Percentiles rank a stretch among this genome's conserved stretches.
Evolutionary conservation across 1,139 yeast genomes (phyloP).

Genomic region (Diutina ranongensis): DNA sequence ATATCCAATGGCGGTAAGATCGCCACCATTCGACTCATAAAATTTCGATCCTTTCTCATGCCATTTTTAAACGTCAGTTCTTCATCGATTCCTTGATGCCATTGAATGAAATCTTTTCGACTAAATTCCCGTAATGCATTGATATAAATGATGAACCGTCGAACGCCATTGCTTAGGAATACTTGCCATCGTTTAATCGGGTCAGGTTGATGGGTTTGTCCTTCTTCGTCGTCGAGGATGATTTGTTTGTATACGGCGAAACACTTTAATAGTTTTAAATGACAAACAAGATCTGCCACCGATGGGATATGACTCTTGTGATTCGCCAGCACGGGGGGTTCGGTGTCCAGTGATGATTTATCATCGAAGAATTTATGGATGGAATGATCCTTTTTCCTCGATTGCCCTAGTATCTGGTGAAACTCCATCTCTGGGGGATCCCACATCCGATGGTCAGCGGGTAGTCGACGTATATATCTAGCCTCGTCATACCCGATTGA

Average conservation of each 20-base stretch:
- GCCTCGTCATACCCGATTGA: background rate
- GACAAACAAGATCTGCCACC: background rate
- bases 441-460: background rate
- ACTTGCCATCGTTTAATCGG: conserved; percentile 18
- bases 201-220: background rate
- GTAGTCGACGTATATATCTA: background rate
- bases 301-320: background rate
- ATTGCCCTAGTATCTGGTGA: background rate
- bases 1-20: conserved; percentile 25
- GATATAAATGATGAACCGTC: conserved; percentile 20
- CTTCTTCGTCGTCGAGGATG: background rate
- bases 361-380: conserved; percentile 2
- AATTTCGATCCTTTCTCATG: conserved; percentile 2
- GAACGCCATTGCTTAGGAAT: conserved; percentile 19
- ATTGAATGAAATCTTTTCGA: conserved; percentile 4
- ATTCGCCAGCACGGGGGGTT: too few species aligned
- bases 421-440: background rate
- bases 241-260: background rate
- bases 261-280: background rate
- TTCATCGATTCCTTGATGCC: conserved; percentile 5
- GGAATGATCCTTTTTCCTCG: conserved; percentile 2
- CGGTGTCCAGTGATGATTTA: too few species aligned
- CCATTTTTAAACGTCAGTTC: conserved; percentile 7
- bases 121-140: conserved; percentile 12
- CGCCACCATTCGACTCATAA: conserved; percentile 6